phyloP scores from a whole-genome alignment of 208 protist species.

The Trypanosoma avium region DNA sequence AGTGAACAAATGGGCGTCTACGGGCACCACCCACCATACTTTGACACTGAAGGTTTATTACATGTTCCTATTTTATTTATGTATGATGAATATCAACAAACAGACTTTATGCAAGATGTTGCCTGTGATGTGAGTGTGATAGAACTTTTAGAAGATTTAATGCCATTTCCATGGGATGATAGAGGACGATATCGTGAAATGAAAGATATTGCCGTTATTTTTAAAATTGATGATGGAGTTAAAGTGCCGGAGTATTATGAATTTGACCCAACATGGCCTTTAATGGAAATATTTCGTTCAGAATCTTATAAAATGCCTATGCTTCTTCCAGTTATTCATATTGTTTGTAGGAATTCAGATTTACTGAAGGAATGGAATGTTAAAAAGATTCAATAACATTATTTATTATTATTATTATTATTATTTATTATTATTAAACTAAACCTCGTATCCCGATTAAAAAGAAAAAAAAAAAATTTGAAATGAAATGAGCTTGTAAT shows the following conservation, averaged over 20 bases:
- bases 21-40: conserved; percentile 73
- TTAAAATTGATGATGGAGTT: conserved; percentile 87
- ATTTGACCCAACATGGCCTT: conserved; percentile 55
- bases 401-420: too few species aligned
- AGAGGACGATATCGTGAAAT: conserved; percentile 51
- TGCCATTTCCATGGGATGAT: conserved; percentile 89
- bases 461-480: background rate
- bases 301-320: conserved; percentile 74
- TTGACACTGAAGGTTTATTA: conserved; percentile 67
- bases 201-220: conserved; percentile 70
- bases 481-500: too few species aligned
- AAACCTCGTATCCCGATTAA: too few species aligned
- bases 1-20: conserved; percentile 87
- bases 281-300: conserved; percentile 82
- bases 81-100: conserved; percentile 93
- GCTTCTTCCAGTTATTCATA: conserved; percentile 75
- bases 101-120: conserved; percentile 93
- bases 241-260: conserved; percentile 76
- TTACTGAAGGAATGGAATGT: conserved; percentile 55
- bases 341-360: conserved; percentile 66
- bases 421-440: too few species aligned
- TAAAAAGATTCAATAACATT: conserved; percentile 3
- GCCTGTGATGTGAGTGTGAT: conserved; percentile 59
- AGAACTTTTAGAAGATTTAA: conserved; percentile 74
- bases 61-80: conserved; percentile 93